phyloP scores from a whole-genome alignment of 306 rosid species.

The Dryas octopetala region DNA sequence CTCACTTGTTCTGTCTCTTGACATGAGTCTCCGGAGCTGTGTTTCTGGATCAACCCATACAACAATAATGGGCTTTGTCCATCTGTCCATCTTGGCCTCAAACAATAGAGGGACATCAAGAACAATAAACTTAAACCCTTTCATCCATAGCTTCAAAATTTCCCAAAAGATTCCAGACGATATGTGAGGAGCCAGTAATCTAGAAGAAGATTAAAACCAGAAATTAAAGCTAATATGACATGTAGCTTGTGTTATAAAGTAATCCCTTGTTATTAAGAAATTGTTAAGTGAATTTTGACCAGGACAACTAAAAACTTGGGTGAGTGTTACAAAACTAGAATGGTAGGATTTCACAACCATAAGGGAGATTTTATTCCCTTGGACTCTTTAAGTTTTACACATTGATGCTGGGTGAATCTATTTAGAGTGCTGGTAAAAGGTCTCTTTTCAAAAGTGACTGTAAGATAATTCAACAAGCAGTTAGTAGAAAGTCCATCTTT shows the following conservation, averaged over 20 bases:
- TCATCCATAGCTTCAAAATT: constrained; percentile 70
- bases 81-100: constrained; percentile 76
- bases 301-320: background rate
- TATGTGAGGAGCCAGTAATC: constrained; percentile 77
- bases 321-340: background rate
- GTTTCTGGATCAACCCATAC: constrained; percentile 90
- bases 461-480: background rate
- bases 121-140: constrained; percentile 74
- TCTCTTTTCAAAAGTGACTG: background rate
- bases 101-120: constrained; percentile 82
- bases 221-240: constrained; percentile 18
- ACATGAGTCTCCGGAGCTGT: constrained; percentile 62
- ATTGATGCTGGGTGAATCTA: too few relatives aligned
- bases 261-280: background rate
- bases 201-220: constrained; percentile 35
- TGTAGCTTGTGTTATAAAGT: constrained; percentile 2
- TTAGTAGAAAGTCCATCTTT: background rate
- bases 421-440: background rate
- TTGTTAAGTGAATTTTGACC: background rate
- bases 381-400: background rate
- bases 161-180: constrained; percentile 78
- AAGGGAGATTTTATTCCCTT: background rate
- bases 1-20: constrained; percentile 53
- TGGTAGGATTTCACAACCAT: background rate
- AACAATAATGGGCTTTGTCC: constrained; percentile 80